These are phyloP conservation scores for Cladobotryum mycophilum DNA, from an alignment of 2,329 filamentous ascomycete genomes.

Conservation along the genomic window DNA sequence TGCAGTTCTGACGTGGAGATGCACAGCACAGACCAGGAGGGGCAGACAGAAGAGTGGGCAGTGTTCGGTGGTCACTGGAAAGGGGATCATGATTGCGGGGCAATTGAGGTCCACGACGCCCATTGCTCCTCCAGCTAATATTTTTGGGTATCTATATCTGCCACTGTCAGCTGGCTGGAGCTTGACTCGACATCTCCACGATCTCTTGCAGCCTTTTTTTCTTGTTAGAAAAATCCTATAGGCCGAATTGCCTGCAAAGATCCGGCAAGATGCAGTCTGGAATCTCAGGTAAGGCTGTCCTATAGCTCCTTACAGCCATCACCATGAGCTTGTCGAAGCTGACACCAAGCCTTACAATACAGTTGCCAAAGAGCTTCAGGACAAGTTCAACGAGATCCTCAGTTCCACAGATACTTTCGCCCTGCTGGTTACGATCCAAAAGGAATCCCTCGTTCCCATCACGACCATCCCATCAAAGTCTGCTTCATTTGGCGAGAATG, in stretches of 20 bases:
- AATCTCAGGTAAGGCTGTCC: conserved; percentile 54
- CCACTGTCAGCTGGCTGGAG: too few species aligned
- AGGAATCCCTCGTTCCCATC: conserved; percentile 61
- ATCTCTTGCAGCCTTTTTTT: too few species aligned
- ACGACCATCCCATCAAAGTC: conserved; percentile 47
- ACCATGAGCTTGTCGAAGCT: not conserved
- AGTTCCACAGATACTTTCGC: conserved; percentile 57
- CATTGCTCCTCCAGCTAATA: too few species aligned
- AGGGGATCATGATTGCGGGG: too few species aligned
- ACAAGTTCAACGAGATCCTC: conserved; percentile 65
- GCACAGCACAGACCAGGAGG: not conserved
- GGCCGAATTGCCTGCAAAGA: too few species aligned
- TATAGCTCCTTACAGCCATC: not conserved
- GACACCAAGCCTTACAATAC: conserved; percentile 6
- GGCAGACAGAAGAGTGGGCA: not conserved
- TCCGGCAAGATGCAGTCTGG: conserved; percentile 62
- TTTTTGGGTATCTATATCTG: too few species aligned
- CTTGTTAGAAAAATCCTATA: too few species aligned
- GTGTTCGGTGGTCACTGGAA: too few species aligned
- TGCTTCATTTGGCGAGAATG: conserved; percentile 56
- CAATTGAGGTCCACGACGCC: too few species aligned
- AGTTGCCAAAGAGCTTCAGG: conserved; percentile 73
- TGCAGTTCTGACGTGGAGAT: not conserved
- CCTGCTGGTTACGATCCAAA: conserved; percentile 63
- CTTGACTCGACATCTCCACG: too few species aligned